Evolutionary conservation across 1,284 basidiomycete genomes (phyloP).

Genomic region (Trametes pubescens): DNA sequence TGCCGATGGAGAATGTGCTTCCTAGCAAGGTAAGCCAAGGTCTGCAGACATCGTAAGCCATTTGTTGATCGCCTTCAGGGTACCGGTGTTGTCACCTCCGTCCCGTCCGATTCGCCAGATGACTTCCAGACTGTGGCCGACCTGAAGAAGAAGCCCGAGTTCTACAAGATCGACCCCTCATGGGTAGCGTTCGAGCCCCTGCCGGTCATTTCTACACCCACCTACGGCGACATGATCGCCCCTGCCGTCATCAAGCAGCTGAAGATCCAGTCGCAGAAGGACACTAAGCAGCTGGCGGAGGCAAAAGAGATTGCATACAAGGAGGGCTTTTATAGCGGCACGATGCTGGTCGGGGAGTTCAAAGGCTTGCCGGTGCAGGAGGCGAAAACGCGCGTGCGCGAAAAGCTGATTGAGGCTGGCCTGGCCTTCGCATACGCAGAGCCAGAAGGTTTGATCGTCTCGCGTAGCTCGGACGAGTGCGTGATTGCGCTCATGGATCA

Average conservation of each 20-base stretch:
- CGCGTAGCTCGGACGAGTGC: conserved; percentile 93
- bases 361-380: conserved; percentile 90
- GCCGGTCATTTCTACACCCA: conserved; percentile 88
- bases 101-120: conserved; percentile 98
- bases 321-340: conserved; percentile 96
- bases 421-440: conserved; percentile 94
- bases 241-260: conserved; percentile 88
- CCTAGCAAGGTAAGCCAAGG: conserved; percentile 77
- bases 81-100: conserved; percentile 98
- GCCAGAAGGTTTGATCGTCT: conserved; percentile 93
- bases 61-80: conserved; percentile 58
- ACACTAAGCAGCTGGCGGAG: conserved; percentile 91
- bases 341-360: conserved; percentile 90
- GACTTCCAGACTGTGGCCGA: conserved; percentile 94
- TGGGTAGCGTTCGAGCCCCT: conserved; percentile 92
- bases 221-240: conserved; percentile 93
- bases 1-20: conserved; percentile 98
- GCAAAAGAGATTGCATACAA: conserved; percentile 99
- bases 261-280: conserved; percentile 97
- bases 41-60: not conserved
- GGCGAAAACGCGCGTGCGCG: conserved; percentile 90
- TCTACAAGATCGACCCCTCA: conserved; percentile 92
- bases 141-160: conserved; percentile 96
- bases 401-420: conserved; percentile 82
- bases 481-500: conserved; percentile 98